phyloP scores from a whole-genome alignment of 2,329 filamentous ascomycete genomes.

The Knoxdaviesia proteae region DNA sequence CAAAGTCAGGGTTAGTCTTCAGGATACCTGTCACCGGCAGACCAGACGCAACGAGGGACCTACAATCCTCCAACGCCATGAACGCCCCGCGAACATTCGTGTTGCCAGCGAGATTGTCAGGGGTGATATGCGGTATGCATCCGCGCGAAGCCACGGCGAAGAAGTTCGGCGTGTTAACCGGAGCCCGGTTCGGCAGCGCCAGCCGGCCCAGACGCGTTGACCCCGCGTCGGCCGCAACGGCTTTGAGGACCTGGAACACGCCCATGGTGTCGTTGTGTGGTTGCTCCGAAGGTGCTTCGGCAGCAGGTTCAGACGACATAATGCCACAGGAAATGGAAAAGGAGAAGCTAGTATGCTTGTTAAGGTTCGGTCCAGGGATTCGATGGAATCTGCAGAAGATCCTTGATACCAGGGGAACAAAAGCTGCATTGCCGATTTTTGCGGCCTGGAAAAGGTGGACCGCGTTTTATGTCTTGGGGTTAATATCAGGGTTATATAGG shows the following conservation, averaged over 20 bases:
- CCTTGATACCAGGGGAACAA: too few relatives aligned
- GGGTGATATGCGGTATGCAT: conserved; percentile 68
- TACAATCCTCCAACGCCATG: conserved; percentile 83
- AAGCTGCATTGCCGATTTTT: too few relatives aligned
- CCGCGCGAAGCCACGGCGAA: conserved; percentile 67
- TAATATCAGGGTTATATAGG: too few relatives aligned
- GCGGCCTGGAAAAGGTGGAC: too few relatives aligned
- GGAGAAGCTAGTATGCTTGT: too few relatives aligned
- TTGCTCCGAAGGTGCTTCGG: too few relatives aligned
- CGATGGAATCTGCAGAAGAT: too few relatives aligned
- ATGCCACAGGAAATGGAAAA: too few relatives aligned
- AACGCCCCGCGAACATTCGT: conserved; percentile 51
- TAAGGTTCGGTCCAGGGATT: too few relatives aligned
- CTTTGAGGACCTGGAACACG: conserved; percentile 24
- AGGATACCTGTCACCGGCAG: neutral
- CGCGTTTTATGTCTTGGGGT: too few relatives aligned
- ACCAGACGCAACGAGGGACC: conserved; percentile 13
- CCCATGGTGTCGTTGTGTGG: conserved; percentile 9
- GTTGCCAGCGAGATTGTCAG: conserved; percentile 53
- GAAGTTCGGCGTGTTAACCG: conserved; percentile 68
- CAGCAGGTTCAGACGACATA: too few relatives aligned
- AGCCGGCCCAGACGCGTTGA: conserved; percentile 49
- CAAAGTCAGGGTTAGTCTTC: neutral
- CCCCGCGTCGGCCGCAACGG: conserved; percentile 12
- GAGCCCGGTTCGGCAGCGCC: conserved; percentile 34